These are phyloP conservation scores for Carallia brachiata DNA, from an alignment of 345 rosid genomes.

Conservation along the genomic window DNA sequence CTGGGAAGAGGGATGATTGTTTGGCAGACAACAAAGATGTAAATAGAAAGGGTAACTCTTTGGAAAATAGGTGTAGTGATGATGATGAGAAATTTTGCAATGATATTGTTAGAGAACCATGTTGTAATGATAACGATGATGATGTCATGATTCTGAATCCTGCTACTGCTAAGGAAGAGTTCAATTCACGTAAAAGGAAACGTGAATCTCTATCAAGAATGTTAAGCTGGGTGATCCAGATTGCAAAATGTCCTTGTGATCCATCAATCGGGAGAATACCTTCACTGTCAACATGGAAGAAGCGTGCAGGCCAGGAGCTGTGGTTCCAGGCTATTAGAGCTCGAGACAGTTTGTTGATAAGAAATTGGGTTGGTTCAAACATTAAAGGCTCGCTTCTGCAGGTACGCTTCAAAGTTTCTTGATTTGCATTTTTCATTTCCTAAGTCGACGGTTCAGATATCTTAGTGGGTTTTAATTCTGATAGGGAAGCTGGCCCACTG, in stretches of 20 bases:
- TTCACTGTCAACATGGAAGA: slow-evolving; percentile 43
- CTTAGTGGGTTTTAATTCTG: background rate
- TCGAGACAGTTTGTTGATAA: slow-evolving; percentile 42
- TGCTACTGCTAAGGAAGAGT: slow-evolving; percentile 14
- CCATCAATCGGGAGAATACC: slow-evolving; percentile 43
- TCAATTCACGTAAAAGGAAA: slow-evolving; percentile 40
- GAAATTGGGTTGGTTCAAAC: slow-evolving; percentile 21
- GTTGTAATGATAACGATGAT: slow-evolving; percentile 7
- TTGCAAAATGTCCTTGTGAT: slow-evolving; percentile 51
- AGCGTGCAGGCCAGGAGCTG: slow-evolving; percentile 26
- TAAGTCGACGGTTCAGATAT: too few species aligned
- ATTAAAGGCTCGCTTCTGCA: slow-evolving; percentile 2
- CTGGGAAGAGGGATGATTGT: slow-evolving; percentile 14
- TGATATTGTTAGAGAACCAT: slow-evolving; percentile 1
- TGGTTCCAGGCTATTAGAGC: slow-evolving; percentile 51
- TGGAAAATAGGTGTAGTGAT: slow-evolving; percentile 21
- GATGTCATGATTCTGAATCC: slow-evolving; percentile 15
- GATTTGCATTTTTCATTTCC: background rate
- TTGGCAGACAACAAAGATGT: slow-evolving; percentile 16
- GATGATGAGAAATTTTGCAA: slow-evolving; percentile 17
- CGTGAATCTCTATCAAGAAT: slow-evolving; percentile 40
- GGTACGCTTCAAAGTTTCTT: slow-evolving; percentile 4
- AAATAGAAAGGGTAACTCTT: slow-evolving; percentile 10
- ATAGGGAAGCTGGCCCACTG: background rate
- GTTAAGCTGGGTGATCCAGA: slow-evolving; percentile 59